Conservation (phyloP, 2,329 filamentous ascomycete genomes). For the Neopestalotiopsis clavispora region DNA sequence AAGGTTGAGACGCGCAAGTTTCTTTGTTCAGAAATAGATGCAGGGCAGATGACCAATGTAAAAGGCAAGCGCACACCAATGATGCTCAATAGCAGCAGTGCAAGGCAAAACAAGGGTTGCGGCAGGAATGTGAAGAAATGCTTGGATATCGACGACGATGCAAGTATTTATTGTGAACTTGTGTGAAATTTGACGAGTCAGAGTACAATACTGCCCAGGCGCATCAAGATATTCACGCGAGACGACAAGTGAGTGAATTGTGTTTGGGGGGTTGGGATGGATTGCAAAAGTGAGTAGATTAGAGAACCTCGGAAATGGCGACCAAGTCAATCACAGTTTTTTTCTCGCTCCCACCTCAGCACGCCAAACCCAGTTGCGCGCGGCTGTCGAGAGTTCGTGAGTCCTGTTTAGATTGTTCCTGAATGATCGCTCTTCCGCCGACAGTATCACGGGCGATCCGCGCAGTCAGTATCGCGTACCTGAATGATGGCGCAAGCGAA, state of each 20-base stretch:
- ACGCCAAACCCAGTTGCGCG: slow-evolving; percentile 3
- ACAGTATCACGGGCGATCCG: background rate
- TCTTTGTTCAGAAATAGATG: slow-evolving; percentile 16
- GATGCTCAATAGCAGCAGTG: background rate
- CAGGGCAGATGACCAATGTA: slow-evolving; percentile 12
- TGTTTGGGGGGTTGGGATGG: slow-evolving; percentile 1
- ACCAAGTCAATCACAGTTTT: slow-evolving; percentile 8
- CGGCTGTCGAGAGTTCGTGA: background rate
- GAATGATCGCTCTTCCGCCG: background rate
- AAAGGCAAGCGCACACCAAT: background rate
- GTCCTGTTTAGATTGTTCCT: background rate
- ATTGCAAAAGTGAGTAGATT: slow-evolving; percentile 11
- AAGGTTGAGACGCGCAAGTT: background rate
- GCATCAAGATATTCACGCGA: slow-evolving; percentile 6
- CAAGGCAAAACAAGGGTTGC: background rate
- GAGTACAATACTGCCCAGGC: slow-evolving; percentile 1
- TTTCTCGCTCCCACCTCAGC: background rate
- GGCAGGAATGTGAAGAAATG: slow-evolving; percentile 3
- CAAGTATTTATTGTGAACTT: slow-evolving; percentile 6
- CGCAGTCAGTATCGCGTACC: background rate
- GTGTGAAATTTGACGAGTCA: background rate
- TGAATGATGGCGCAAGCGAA: background rate
- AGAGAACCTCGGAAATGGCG: background rate
- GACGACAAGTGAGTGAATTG: background rate
- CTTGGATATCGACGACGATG: background rate